Base-by-base conservation (phyloP, 2,329 filamentous ascomycete species). In the Aspergillus fijiensis region DNA sequence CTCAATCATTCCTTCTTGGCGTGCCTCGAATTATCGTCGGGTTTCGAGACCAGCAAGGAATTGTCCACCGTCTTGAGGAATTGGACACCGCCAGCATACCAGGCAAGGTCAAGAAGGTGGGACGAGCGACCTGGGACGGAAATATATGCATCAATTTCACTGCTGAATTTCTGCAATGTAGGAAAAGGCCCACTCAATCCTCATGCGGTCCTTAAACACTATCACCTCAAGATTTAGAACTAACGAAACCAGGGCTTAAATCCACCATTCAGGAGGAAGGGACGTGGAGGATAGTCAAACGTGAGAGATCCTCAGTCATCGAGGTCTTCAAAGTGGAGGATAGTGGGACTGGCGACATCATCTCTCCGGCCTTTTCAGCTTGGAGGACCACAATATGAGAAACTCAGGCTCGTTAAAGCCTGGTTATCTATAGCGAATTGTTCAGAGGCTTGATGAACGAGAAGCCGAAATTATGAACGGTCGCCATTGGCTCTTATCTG, bases 101-200 rank as follows among this genome's bases (percentile, higher is more conserved):
- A 0, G 84, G 85, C 2, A 89, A 85, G 54, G 90, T 96, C 14
- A 87, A 89, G 68, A 82, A 85, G 56, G 76, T 83, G 10, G 87
- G 88, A 0, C 85, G 85, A 31, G 81, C 81, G 2, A 85, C 84
- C 51, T 99, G 95, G 95, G 91, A 98, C 77, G 94, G 91, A 19
- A 94, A 97, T 71, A 85, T 90, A 66, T 97, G 93, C 72, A 95
- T 98, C 71, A 96, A 96, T 68, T 97, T 97, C 77, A 87, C 92
- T 1, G 87, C 85, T 1, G 82, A 79, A 0, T 91, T 98, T 67
- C 76, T 98, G 16, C 87, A 88, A 7, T 96, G 91, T 92, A 75
- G 76, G 87, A 23, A 49, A 29, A 50, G 27, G 49, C 57, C 11
- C 39, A 3, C 14, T 49, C 19, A 29, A 23, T 21, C 55, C 27